Base-by-base conservation (phyloP, 495 filamentous ascomycete species). In the Pseudomonodictys pantanalensis region DNA sequence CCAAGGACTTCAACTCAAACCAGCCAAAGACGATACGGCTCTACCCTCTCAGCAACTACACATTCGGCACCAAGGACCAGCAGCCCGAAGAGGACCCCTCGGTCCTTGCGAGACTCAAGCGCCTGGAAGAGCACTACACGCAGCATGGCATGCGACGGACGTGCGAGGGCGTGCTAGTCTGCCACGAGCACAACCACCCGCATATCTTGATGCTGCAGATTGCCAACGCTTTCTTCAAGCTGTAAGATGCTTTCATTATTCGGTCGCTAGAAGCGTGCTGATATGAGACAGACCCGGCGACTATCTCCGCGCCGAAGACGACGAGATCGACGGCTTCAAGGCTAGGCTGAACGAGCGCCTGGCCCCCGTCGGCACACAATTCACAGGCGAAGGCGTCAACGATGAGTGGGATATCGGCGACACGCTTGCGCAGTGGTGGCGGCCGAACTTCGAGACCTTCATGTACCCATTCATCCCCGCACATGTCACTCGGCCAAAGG, bases 131-230 rank as follows among this genome's bases (percentile, higher is more conserved):
- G 65, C 92, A 98, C 75, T 98, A 97, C 75, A 80, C 84, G 9
- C 76, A 83, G 41, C 84, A 97, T 78, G 93, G 93, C 61, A 97
- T 98, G 93, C 86, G 93, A 33, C 84, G 93, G 4, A 97, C 93
- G 5, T 96, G 92, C 72, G 93, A 98, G 76, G 93, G 93, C 55
- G 85, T 98, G 55, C 81, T 98, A 10, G 90, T 98, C 60, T 98
- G 93, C 75, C 93, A 98, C 70, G 93, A 98, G 73, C 92, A 97
- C 77, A 97, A 96, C 72, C 93, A 97, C 72, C 93, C 93, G 1
- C 93, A 97, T 70, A 93, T 97, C 51, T 75, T 97, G 68, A 97
- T 97, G 95, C 79, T 97, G 63, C 93, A 97, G 78, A 98, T 98
- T 60, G 93, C 93, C 22, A 98, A 98, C 75, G 92, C 93, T 3